Evolutionary conservation across 352 stramenopile species (phyloP).

Genomic region (Globisporangium cystogenes): DNA sequence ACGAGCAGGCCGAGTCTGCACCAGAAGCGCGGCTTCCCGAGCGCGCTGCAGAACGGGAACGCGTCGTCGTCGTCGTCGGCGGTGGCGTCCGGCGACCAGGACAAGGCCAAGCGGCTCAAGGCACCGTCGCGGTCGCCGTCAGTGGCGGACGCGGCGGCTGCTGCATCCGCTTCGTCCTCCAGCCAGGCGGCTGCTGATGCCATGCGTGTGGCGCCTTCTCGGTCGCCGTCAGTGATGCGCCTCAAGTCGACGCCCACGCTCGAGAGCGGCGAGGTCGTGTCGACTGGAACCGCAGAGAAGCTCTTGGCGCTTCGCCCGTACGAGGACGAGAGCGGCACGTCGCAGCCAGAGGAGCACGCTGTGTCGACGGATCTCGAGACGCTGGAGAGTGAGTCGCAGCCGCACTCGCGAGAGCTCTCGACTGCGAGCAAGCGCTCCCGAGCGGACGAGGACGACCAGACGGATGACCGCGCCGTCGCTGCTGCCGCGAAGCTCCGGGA

Average conservation of each 20-base stretch:
- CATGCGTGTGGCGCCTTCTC: constrained; percentile 27
- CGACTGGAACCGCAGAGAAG: constrained; percentile 32
- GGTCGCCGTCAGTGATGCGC: constrained; percentile 42
- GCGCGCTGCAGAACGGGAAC: constrained; percentile 11
- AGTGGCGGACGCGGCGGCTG: constrained; percentile 12
- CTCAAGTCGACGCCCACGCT: constrained; percentile 3
- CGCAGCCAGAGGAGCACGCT: constrained; percentile 7
- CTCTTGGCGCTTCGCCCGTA: constrained; percentile 37
- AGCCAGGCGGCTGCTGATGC: constrained; percentile 7
- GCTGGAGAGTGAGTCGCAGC: not conserved
- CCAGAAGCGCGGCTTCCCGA: constrained; percentile 14
- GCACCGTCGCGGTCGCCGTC: constrained; percentile 26
- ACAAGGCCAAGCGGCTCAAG: constrained; percentile 40
- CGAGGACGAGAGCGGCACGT: constrained; percentile 7
- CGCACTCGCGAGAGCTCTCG: no score
- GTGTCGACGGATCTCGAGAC: not conserved
- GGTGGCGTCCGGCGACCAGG: constrained; percentile 2
- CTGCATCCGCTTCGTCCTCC: not conserved
- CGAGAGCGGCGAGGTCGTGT: constrained; percentile 39
- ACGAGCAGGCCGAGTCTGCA: constrained; percentile 20
- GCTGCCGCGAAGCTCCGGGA: constrained; percentile 11
- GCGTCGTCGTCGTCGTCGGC: not conserved
- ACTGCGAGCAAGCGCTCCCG: no score
- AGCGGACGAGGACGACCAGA: constrained; percentile 7
- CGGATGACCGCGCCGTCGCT: constrained; percentile 1